Base-by-base conservation (phyloP, 73 alveolate species). In the Durusdinium trenchii region DNA sequence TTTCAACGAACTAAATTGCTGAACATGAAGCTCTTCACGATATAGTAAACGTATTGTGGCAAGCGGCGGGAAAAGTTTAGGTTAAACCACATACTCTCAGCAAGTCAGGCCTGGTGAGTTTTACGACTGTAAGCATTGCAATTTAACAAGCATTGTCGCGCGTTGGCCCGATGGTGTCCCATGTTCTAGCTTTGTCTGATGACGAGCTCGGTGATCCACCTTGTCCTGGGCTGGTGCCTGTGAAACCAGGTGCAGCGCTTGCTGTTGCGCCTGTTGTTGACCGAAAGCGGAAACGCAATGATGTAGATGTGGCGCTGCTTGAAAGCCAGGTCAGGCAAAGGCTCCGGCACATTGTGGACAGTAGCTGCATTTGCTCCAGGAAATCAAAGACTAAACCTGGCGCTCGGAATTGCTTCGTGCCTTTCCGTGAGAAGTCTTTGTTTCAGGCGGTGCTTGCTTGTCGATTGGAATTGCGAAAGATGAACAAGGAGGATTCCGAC, bases 401-500 rank as follows among this genome's bases (percentile, higher is more conserved):
- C 6, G 38, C 36, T 12, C 38, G 51, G 30, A 36, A 9, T 12
- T 73, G 85, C 52, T 73, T 73, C 85, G 18, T 6, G 35, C 54
- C 85, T 23, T 73, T 73, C 85, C 85, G 52, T 35, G 54, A 73
- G 51, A 73, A 35, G 35, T 9, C 30, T 35, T 35, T 73, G 85
- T 73, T 73, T 40, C 52, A 38, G 9, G 85, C 51, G n/a, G 38
- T 36, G 52, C 52, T 38, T 9, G 51, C 48, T 9, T 12, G n/a
- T 9, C 85, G 85, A 51, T 38, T 38, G 85, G 85, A 73, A 18
- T 28, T 73, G 30, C 48, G 35, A 38, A 35, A n/a, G 85, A 73
- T 73, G 85, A 73, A 48, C 20, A 73, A 73, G 85, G 85, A 73
- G 51, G 85, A 73, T 73, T 73, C 85, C 35, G 85, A 73, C 51